Conservation (phyloP, 192 early-diverging fungal species). For the Coemansia sp. region DNA sequence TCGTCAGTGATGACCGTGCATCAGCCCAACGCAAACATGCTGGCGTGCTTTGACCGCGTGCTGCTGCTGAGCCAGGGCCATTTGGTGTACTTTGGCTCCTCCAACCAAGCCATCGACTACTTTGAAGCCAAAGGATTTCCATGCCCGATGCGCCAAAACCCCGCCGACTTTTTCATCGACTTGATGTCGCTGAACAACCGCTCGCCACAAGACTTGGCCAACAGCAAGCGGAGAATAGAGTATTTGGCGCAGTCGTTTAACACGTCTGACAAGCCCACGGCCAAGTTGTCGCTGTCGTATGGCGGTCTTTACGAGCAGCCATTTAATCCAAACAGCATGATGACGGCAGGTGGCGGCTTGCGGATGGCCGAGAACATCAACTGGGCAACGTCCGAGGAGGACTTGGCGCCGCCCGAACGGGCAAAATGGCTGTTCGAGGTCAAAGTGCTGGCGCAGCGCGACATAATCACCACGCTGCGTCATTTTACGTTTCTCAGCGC, state of each 20-base stretch:
- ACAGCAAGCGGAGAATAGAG: constrained; percentile 39
- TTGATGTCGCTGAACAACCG: constrained; percentile 54
- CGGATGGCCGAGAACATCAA: constrained; percentile 4
- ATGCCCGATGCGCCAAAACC: constrained; percentile 87
- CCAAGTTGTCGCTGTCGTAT: constrained; percentile 43
- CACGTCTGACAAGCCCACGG: constrained; percentile 24
- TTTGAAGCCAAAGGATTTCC: constrained; percentile 75
- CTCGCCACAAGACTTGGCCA: constrained; percentile 43
- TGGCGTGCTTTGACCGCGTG: constrained; percentile 85
- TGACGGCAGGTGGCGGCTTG: constrained; percentile 11
- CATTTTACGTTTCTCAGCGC: constrained; percentile 48
- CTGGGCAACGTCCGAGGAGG: constrained; percentile 21
- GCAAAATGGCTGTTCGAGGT: constrained; percentile 44
- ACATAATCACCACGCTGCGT: constrained; percentile 44
- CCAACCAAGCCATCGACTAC: constrained; percentile 60
- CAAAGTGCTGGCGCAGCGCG: constrained; percentile 40
- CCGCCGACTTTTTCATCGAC: constrained; percentile 77
- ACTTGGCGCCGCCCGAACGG: constrained; percentile 29
- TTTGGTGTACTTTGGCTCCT: constrained; percentile 80
- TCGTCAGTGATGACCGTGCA: constrained; percentile 92
- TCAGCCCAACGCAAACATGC: constrained; percentile 91
- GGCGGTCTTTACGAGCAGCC: constrained; percentile 45
- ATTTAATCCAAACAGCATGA: constrained; percentile 22
- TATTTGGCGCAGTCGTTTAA: constrained; percentile 31
- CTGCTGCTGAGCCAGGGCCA: constrained; percentile 80